Evolutionary conservation across 2,329 filamentous ascomycete species (phyloP).

Genomic region (Epichloe amarillans): DNA sequence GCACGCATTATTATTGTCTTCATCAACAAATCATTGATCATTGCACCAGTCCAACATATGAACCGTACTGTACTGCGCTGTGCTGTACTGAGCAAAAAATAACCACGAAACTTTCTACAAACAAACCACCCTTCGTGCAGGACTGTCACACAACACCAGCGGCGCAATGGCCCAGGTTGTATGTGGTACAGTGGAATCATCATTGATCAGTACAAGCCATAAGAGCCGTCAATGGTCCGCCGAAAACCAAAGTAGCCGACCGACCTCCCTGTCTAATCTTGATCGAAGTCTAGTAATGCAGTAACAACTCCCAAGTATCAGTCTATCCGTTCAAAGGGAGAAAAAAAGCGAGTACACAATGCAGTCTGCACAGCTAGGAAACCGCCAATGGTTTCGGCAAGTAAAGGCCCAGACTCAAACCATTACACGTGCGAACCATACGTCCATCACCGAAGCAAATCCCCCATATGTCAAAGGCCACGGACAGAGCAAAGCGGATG

Average conservation of each 20-base stretch:
- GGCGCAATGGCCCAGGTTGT: slow-evolving; percentile 6
- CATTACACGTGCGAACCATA: not conserved
- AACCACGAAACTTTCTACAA: slow-evolving; percentile 4
- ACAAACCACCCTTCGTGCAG: slow-evolving; percentile 7
- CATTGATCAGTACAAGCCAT: slow-evolving; percentile 23
- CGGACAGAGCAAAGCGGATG: not conserved
- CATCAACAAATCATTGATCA: not conserved
- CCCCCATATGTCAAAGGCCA: slow-evolving; percentile 2
- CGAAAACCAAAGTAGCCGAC: slow-evolving; percentile 15
- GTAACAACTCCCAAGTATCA: slow-evolving; percentile 21
- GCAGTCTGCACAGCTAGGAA: slow-evolving; percentile 18
- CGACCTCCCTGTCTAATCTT: slow-evolving; percentile 24
- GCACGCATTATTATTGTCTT: not conserved
- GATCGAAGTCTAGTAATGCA: slow-evolving; percentile 27
- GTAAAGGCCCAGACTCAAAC: slow-evolving; percentile 1
- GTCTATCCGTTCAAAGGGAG: slow-evolving; percentile 17
- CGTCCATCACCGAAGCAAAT: slow-evolving; percentile 1
- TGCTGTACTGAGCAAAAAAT: not conserved
- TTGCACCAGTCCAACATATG: slow-evolving; percentile 2
- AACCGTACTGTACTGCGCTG: not conserved
- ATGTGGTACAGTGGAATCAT: slow-evolving; percentile 15
- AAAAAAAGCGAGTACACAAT: slow-evolving; percentile 9
- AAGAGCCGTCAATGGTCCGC: slow-evolving; percentile 19
- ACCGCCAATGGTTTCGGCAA: slow-evolving; percentile 6
- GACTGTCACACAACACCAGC: slow-evolving; percentile 2